Evolutionary conservation across 306 rosid genomes (phyloP).

Genomic region (Gleditsia sinensis): DNA sequence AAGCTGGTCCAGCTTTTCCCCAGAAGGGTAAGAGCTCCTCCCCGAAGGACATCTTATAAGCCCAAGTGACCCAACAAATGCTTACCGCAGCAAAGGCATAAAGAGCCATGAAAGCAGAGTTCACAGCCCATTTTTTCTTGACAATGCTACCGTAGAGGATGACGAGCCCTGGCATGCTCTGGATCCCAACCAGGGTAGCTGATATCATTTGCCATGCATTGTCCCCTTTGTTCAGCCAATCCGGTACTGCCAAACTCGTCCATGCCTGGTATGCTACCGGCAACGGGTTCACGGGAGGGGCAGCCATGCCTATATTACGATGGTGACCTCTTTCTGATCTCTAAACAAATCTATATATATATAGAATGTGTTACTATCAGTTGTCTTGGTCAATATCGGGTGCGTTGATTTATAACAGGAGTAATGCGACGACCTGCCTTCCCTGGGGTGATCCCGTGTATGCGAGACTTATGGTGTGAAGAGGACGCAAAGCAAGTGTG

Average conservation of each 20-base stretch:
- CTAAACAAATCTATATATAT: too few relatives aligned
- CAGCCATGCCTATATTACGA: constrained; percentile 39
- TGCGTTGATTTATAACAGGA: too few relatives aligned
- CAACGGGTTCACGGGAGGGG: constrained; percentile 22
- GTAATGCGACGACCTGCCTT: too few relatives aligned
- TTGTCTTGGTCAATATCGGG: too few relatives aligned
- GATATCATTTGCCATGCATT: constrained; percentile 56
- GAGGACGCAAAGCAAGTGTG: too few relatives aligned
- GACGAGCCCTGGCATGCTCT: constrained; percentile 50
- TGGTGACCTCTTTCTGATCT: too few relatives aligned
- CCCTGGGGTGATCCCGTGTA: too few relatives aligned
- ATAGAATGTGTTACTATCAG: too few relatives aligned
- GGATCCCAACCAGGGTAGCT: constrained; percentile 50
- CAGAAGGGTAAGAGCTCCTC: constrained; percentile 31
- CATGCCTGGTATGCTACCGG: constrained; percentile 35
- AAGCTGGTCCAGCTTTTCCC: constrained; percentile 37
- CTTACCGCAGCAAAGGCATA: constrained; percentile 37
- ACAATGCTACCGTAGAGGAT: constrained; percentile 50
- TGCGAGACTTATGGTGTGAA: too few relatives aligned
- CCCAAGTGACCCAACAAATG: constrained; percentile 39
- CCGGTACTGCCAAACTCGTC: constrained; percentile 32
- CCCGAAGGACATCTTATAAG: constrained; percentile 45
- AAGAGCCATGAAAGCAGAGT: constrained; percentile 43
- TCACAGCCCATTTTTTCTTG: constrained; percentile 50
- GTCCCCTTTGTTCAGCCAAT: constrained; percentile 57